A percentile compares a stretch with the other conserved stretches of the same genome.
Conservation (phyloP, 2,329 filamentous ascomycete species). For the Penicillium palitans region DNA sequence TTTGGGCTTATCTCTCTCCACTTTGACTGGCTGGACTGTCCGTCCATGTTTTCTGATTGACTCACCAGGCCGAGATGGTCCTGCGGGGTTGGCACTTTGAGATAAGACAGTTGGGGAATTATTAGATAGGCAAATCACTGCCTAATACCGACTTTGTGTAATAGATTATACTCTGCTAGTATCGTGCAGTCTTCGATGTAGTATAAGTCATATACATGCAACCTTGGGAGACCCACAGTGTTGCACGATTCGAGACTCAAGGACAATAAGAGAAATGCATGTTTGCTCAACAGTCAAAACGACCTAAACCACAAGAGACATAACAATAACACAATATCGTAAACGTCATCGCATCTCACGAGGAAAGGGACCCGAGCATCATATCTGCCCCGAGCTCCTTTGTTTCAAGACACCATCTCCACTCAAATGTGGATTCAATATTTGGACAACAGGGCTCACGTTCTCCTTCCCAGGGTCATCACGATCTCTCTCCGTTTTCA, state of each 20-base stretch:
- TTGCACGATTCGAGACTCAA: not conserved
- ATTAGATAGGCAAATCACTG: not conserved
- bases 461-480: constrained; percentile 15
- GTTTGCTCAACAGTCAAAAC: not conserved
- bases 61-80: constrained; percentile 1
- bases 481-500: not conserved
- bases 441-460: constrained; percentile 7
- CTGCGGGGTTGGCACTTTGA: not conserved
- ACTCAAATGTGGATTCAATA: constrained; percentile 3
- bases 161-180: not conserved
- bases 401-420: constrained; percentile 17
- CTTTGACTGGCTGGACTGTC: constrained; percentile 11
- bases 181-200: not conserved
- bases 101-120: not conserved
- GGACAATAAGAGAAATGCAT: not conserved
- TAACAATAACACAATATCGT: constrained; percentile 2
- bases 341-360: constrained; percentile 3
- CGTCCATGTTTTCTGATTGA: constrained; percentile 3
- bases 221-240: not conserved
- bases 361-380: constrained; percentile 1
- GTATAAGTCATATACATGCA: not conserved
- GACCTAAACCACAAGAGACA: not conserved
- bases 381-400: constrained; percentile 12
- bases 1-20: constrained; percentile 10
- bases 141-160: not conserved